phyloP scores from a whole-genome alignment of 2,329 filamentous ascomycete genomes.

The Xylaria sp. region DNA sequence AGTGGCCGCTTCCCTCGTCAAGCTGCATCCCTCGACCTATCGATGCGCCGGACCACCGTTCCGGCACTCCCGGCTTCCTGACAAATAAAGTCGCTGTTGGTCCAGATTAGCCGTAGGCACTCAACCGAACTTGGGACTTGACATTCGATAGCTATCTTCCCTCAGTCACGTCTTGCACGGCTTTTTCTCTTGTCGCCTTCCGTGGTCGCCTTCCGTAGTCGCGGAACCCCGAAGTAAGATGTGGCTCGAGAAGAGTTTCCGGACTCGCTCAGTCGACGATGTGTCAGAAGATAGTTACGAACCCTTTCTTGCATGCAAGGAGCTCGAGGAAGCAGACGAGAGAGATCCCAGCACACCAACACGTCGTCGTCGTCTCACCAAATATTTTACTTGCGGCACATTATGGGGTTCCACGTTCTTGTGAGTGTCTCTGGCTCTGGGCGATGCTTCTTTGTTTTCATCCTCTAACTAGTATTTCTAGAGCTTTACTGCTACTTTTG shows the following conservation, averaged over 20 bases:
- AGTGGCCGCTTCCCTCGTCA: neutral
- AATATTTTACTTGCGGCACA: conserved; percentile 50
- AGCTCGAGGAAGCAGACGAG: conserved; percentile 27
- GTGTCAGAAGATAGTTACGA: conserved; percentile 28
- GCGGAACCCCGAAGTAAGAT: conserved; percentile 1
- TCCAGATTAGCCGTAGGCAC: neutral
- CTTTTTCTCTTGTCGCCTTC: neutral
- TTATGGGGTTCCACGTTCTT: conserved; percentile 51
- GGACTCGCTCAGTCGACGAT: neutral
- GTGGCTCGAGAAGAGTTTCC: conserved; percentile 12
- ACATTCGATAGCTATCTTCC: neutral
- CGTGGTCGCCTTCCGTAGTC: neutral
- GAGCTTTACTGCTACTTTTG: conserved; percentile 49
- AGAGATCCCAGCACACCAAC: conserved; percentile 8
- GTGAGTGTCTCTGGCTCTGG: conserved; percentile 45
- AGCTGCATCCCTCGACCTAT: neutral
- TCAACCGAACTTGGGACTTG: neutral
- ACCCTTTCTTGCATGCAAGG: conserved; percentile 15
- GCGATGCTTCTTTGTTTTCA: neutral
- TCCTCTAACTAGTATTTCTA: conserved; percentile 38
- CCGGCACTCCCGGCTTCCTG: neutral
- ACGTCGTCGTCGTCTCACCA: conserved; percentile 36
- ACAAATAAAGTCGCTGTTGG: neutral
- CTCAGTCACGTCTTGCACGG: neutral
- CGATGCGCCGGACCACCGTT: neutral